Base-by-base conservation (phyloP, 306 rosid species). In the Psophocarpus tetragonolobus region DNA sequence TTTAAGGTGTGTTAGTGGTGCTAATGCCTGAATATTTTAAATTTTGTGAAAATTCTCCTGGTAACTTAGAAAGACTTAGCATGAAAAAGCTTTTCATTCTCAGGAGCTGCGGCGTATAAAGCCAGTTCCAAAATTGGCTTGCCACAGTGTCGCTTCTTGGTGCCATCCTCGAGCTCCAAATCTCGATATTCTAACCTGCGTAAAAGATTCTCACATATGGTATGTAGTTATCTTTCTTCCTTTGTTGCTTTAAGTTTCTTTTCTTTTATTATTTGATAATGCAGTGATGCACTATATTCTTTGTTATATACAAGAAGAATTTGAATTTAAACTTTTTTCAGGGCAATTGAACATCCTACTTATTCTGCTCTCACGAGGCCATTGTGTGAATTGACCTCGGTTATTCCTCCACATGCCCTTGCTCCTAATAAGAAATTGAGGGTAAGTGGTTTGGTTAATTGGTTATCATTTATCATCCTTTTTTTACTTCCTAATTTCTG, bases 71-170 rank as follows among this genome's bases (percentile, higher is more conserved):
- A 50, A 69, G 81, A 63, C 75, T 73, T 74, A 68, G 85, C 74
- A 50, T 83, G 72, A 44, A 20, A 56, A 51, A 76, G 53, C 84
- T 62, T 75, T 63, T 42, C 62, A 75, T 63, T 77, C 73, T 64
- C 91, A 96, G 99, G 99, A 96, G 68, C 80, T 96, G 81, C 91
- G 99, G 47, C 98, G 99, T 71, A 86, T 96, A 68, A 96, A 96
- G 82, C 99, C 99, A 57, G 99, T 96, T 81, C 91, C 98, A 33
- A 96, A 81, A 85, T 63, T 96, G 82, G 97, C 97, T 79, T 96
- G 99, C 89, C 99, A 96, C 71, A 96, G 99, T 78, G 96, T 96
- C 75, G 98, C 97, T 68, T 92, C 99, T 71, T 96, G 99, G 99
- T 88, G 98, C 75, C 99, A 96, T 70, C 99, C 99, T 73, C 92